These are phyloP conservation scores for Juncus inflexus DNA, from an alignment of 176 grass and related monocot genomes.

Conservation along the genomic window DNA sequence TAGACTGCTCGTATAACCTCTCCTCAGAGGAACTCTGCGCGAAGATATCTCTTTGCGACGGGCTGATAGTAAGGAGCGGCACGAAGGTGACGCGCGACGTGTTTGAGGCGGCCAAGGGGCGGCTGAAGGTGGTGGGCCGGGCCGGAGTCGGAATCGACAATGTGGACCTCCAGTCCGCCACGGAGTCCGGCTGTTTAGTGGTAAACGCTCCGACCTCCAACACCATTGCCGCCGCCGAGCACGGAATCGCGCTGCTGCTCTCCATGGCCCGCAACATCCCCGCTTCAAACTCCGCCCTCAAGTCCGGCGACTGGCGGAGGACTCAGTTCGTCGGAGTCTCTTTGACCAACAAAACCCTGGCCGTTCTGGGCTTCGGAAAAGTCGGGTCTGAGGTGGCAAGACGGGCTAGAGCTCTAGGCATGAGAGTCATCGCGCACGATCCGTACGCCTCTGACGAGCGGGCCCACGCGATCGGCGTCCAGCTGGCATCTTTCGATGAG, in stretches of 20 bases:
- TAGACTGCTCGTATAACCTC: conserved; percentile 85
- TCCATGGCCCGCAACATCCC: conserved; percentile 82
- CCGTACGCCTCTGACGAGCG: conserved; percentile 77
- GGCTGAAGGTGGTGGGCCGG: conserved; percentile 60
- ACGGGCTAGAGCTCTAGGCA: conserved; percentile 71
- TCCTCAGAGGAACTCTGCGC: conserved; percentile 65
- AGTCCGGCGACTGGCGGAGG: conserved; percentile 79
- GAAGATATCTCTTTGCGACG: conserved; percentile 72
- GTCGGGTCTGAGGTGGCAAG: conserved; percentile 89
- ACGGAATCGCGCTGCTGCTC: conserved; percentile 66
- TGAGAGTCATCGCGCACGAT: conserved; percentile 71
- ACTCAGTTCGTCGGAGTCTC: conserved; percentile 81
- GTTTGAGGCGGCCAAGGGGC: conserved; percentile 69
- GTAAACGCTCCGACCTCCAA: conserved; percentile 84
- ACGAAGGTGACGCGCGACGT: conserved; percentile 60
- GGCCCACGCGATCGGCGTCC: conserved; percentile 72
- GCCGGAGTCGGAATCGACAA: conserved; percentile 89
- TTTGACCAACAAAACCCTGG: conserved; percentile 76
- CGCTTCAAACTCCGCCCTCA: conserved; percentile 61
- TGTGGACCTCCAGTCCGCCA: conserved; percentile 87
- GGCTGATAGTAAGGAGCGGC: conserved; percentile 67
- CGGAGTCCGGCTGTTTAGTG: conserved; percentile 72
- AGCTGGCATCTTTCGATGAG: conserved; percentile 81
- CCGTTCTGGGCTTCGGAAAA: conserved; percentile 88
- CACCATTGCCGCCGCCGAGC: conserved; percentile 76